phyloP scores from a whole-genome alignment of 768 basidiomycete species.

The Auricularia heimuer region DNA sequence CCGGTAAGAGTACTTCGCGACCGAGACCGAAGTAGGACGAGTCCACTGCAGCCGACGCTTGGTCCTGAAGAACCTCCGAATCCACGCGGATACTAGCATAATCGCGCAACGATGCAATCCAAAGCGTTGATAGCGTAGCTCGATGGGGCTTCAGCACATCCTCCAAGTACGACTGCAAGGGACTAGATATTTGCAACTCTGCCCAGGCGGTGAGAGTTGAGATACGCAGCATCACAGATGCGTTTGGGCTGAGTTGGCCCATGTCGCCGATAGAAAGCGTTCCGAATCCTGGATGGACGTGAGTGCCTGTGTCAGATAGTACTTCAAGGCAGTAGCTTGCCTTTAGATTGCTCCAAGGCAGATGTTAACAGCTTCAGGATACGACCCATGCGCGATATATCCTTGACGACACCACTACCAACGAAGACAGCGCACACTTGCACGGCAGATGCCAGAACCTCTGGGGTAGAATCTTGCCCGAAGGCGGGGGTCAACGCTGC shows the following conservation, averaged over 20 bases:
- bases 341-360: slow-evolving; percentile 84
- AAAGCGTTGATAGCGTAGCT: slow-evolving; percentile 63
- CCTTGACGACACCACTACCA: slow-evolving; percentile 88
- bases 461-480: slow-evolving; percentile 88
- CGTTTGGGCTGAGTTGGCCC: slow-evolving; percentile 83
- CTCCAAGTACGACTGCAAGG: slow-evolving; percentile 62
- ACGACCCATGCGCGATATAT: slow-evolving; percentile 84
- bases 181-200: slow-evolving; percentile 72
- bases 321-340: slow-evolving; percentile 28
- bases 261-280: slow-evolving; percentile 81
- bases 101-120: slow-evolving; percentile 83
- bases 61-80: slow-evolving; percentile 74
- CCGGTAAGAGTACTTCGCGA: slow-evolving; percentile 83
- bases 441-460: slow-evolving; percentile 86
- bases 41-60: slow-evolving; percentile 65
- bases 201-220: slow-evolving; percentile 95
- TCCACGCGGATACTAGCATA: slow-evolving; percentile 87
- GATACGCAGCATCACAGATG: slow-evolving; percentile 87
- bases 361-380: slow-evolving; percentile 82
- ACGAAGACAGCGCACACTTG: slow-evolving; percentile 93
- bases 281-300: slow-evolving; percentile 51
- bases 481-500: slow-evolving; percentile 96
- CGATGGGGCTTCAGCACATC: slow-evolving; percentile 78
- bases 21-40: slow-evolving; percentile 81
- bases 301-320: background rate